These are phyloP conservation scores for Erythrobasidium hasegawianum DNA, from an alignment of 1,284 basidiomycete genomes.

Conservation along the genomic window DNA sequence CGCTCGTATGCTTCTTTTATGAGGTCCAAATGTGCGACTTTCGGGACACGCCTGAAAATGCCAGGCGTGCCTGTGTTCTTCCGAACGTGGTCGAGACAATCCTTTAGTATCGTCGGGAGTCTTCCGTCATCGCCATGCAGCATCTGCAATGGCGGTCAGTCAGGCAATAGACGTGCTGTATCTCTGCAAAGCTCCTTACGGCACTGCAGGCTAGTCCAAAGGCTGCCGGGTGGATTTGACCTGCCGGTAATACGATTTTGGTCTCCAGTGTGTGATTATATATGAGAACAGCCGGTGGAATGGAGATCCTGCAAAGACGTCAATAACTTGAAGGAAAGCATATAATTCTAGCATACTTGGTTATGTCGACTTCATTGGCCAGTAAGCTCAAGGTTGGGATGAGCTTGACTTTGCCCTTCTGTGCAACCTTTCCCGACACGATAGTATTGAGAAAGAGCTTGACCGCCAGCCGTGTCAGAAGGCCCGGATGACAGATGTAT, in stretches of 20 bases:
- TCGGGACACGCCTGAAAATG: constrained; percentile 42
- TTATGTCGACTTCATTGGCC: constrained; percentile 19
- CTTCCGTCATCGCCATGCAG: neutral
- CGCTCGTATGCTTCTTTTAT: constrained; percentile 38
- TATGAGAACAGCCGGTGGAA: constrained; percentile 18
- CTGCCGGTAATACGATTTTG: neutral
- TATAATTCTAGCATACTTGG: constrained; percentile 1
- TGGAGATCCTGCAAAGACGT: constrained; percentile 3
- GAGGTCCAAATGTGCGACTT: constrained; percentile 32
- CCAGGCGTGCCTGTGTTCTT: constrained; percentile 37
- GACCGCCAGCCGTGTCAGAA: constrained; percentile 27
- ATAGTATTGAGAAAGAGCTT: constrained; percentile 31
- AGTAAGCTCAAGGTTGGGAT: constrained; percentile 11
- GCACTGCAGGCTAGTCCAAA: neutral
- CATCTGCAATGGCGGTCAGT: neutral
- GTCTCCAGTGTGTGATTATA: neutral
- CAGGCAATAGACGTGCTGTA: neutral
- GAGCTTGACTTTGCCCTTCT: constrained; percentile 24
- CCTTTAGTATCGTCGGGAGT: constrained; percentile 13
- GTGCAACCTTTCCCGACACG: constrained; percentile 28
- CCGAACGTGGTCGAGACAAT: constrained; percentile 18
- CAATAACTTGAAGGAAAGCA: neutral
- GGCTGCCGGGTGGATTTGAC: neutral
- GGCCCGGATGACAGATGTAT: constrained; percentile 30
- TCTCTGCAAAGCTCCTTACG: neutral